Conservation (phyloP, 768 basidiomycete species). For the Auricularia heimuer region DNA sequence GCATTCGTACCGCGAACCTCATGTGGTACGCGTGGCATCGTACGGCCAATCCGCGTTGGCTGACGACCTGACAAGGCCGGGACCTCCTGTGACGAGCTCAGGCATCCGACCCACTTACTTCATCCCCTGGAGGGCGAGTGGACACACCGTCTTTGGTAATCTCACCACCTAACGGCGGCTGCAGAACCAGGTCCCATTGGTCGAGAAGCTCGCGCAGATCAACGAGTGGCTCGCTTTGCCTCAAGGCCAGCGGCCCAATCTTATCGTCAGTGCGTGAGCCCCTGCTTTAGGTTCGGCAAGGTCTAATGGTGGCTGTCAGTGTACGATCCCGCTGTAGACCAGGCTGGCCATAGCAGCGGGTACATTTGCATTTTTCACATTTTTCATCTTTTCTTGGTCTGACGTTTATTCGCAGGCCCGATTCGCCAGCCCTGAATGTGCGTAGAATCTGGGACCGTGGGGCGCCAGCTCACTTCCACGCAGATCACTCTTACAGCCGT, state of each 20-base stretch:
- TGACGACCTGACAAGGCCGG: conserved; percentile 46
- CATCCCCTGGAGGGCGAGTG: conserved; percentile 62
- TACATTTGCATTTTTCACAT: conserved; percentile 46
- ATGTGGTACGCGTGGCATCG: conserved; percentile 63
- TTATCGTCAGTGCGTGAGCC: conserved; percentile 54
- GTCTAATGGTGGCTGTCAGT: conserved; percentile 29
- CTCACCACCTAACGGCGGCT: not conserved
- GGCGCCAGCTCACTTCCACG: not conserved
- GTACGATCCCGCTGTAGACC: conserved; percentile 80
- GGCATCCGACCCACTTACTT: conserved; percentile 66
- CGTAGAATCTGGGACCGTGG: not conserved
- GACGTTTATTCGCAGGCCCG: not conserved
- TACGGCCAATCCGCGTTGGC: not conserved
- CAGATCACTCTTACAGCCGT: conserved; percentile 57
- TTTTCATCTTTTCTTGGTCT: conserved; percentile 5
- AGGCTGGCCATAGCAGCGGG: conserved; percentile 72
- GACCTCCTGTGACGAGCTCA: conserved; percentile 59
- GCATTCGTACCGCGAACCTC: conserved; percentile 69
- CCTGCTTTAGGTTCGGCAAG: not conserved
- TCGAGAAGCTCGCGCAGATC: conserved; percentile 68
- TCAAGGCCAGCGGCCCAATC: conserved; percentile 57
- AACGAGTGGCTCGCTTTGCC: conserved; percentile 77
- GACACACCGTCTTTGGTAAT: conserved; percentile 3
- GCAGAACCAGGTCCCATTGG: conserved; percentile 51
- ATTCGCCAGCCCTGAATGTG: not conserved